A percentile compares a stretch with the other conserved stretches of the same genome.
Conservation (phyloP, 495 filamentous ascomycete species). For the Pseudotulostoma volvatum region DNA sequence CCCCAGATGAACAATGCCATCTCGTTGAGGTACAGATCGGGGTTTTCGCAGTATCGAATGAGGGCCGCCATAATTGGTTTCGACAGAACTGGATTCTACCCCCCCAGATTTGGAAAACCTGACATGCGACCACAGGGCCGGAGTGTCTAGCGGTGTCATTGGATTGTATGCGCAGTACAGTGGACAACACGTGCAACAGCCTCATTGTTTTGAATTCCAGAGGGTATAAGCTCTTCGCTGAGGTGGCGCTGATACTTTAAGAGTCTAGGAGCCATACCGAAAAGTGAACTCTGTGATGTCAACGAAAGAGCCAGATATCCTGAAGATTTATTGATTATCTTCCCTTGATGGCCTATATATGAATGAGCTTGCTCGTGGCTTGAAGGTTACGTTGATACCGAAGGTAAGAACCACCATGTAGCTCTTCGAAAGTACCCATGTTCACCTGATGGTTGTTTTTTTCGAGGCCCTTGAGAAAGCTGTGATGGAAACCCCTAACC, state of each 20-base stretch:
- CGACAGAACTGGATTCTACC: constrained; percentile 10
- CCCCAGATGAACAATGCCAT: constrained; percentile 17
- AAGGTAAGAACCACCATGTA: too few species aligned
- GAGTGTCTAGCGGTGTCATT: background rate
- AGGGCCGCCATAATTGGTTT: constrained; percentile 15
- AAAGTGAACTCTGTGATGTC: too few species aligned
- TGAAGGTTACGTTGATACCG: too few species aligned
- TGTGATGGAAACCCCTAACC: too few species aligned
- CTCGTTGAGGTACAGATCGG: constrained; percentile 7
- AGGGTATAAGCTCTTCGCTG: background rate
- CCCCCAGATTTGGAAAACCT: constrained; percentile 5
- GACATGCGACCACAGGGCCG: background rate
- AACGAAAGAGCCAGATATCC: too few species aligned
- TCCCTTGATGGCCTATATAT: too few species aligned
- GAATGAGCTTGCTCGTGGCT: too few species aligned
- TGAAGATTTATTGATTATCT: background rate
- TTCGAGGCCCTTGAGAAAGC: too few species aligned
- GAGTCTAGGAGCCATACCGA: background rate
- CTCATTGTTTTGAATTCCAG: background rate
- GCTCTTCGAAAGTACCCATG: too few species aligned
- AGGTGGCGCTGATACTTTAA: background rate
- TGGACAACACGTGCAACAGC: background rate
- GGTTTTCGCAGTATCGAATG: constrained; percentile 12
- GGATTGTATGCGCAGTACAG: background rate
- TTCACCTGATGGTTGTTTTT: too few species aligned